phyloP scores from a whole-genome alignment of 208 protist species.

The Trypanosoma rangeli region DNA sequence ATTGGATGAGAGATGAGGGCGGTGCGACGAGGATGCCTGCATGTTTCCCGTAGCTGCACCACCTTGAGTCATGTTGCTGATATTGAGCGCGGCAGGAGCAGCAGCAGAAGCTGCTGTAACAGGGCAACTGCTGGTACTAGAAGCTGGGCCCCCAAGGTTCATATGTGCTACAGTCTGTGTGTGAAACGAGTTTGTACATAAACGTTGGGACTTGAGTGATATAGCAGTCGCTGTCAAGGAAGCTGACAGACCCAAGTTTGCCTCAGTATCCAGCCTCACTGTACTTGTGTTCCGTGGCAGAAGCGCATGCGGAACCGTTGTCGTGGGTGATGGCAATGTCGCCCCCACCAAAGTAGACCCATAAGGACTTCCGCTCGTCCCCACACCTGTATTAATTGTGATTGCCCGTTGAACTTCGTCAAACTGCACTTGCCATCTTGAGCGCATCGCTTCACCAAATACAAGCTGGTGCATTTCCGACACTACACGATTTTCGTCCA shows the following conservation, averaged over 20 bases:
- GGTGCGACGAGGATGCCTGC: constrained; percentile 2
- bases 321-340: neutral
- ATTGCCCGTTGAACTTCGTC: constrained; percentile 89
- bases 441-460: constrained; percentile 83
- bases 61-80: neutral
- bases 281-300: constrained; percentile 17
- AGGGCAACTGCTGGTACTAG: neutral
- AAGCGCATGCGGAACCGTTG: neutral
- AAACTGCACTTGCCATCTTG: constrained; percentile 88
- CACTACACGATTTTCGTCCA: constrained; percentile 77
- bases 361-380: neutral
- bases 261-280: neutral
- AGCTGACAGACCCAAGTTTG: neutral
- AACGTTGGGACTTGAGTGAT: neutral
- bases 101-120: neutral
- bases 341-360: neutral
- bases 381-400: constrained; percentile 32
- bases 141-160: neutral
- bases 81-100: neutral
- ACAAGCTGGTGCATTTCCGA: constrained; percentile 73
- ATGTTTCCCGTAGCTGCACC: neutral
- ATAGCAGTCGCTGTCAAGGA: neutral
- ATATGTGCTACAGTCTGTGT: neutral
- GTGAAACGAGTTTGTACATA: neutral
- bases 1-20: constrained; percentile 52